These are phyloP conservation scores for Leishmania mexicana DNA, from an alignment of 208 protist species.

Conservation along the genomic window DNA sequence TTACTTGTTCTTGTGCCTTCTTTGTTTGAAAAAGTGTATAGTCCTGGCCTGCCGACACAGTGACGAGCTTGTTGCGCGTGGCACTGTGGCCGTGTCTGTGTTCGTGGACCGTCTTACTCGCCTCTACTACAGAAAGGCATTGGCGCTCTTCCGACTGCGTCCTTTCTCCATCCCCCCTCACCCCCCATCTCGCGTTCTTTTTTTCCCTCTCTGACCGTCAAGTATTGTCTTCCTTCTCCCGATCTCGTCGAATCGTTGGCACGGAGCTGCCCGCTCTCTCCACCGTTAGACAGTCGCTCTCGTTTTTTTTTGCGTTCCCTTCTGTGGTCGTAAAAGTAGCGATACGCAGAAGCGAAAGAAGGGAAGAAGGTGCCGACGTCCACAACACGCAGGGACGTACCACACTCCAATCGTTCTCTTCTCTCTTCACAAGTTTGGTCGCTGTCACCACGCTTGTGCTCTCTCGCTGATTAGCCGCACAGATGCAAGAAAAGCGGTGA, in stretches of 20 bases:
- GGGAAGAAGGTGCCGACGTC: background rate
- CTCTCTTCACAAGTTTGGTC: background rate
- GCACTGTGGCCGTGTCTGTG: background rate
- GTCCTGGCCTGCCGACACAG: background rate
- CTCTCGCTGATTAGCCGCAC: background rate
- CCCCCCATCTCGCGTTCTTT: background rate
- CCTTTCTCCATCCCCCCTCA: background rate
- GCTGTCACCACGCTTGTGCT: background rate
- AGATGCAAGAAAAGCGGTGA: background rate
- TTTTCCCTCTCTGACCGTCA: background rate
- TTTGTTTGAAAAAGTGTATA: background rate
- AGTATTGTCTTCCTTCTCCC: background rate
- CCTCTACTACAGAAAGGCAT: background rate
- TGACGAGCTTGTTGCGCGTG: background rate
- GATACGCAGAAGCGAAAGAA: background rate
- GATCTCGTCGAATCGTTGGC: background rate
- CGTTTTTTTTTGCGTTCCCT: background rate
- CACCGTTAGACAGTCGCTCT: background rate
- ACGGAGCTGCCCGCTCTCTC: background rate
- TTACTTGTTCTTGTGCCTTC: background rate
- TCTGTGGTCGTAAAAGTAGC: background rate
- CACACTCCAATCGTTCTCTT: background rate
- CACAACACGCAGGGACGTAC: background rate
- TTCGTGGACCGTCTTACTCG: background rate
- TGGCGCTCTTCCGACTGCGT: background rate